Evolutionary conservation across 2,329 filamentous ascomycete genomes (phyloP), one percentile per base, ranked within the genome.

Genomic region (Colletotrichum musae): DNA sequence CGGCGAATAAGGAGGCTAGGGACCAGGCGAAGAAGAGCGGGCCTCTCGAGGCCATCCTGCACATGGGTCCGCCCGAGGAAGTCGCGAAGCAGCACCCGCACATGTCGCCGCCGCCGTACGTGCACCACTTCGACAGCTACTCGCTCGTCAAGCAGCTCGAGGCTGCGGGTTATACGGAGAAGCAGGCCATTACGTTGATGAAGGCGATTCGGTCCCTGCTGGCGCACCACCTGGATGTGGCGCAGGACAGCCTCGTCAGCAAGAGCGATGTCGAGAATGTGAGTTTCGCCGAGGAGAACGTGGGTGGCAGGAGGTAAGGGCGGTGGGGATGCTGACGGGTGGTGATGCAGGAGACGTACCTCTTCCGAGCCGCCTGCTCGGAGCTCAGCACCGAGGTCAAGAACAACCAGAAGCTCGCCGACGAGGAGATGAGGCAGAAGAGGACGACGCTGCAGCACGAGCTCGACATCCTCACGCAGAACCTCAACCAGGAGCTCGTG

Each of bases 91-190:
- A 87, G 73, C 87, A 89, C 24, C 92, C 92, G 5, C 91, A 94
- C 77, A 88, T 93, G 77, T 86, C 89, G 56, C 88, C 93, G 0
- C 89, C 93, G 7, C 93, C 91, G 1, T 97, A 97, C 77, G 91
- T 97, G 41, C 96, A 99, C 82, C 94, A 98, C 82, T 99, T 99
- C 80, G 95, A 99, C 81, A 97, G 92, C 26, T 99, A 96, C 80
- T 91, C 90, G 15, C 88, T 98, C 5, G 96, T 98, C 16, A 92
- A 92, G 76, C 90, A 94, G 74, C 89, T 99, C 16, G 87, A 91
- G 18, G 83, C 82, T 0, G 90, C 91, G 13, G 92, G 92, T 0
- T 98, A 94, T 80, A 89, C 88, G 1, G 85, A 88, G 52, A 86
- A 86, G 0, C 95, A 98, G 80, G 91, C 94, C 28, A 90, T 94